Evolutionary conservation across 1,139 yeast genomes (phyloP), one percentile per base, ranked within the genome.

Genomic region (Candida sanyaensis): DNA sequence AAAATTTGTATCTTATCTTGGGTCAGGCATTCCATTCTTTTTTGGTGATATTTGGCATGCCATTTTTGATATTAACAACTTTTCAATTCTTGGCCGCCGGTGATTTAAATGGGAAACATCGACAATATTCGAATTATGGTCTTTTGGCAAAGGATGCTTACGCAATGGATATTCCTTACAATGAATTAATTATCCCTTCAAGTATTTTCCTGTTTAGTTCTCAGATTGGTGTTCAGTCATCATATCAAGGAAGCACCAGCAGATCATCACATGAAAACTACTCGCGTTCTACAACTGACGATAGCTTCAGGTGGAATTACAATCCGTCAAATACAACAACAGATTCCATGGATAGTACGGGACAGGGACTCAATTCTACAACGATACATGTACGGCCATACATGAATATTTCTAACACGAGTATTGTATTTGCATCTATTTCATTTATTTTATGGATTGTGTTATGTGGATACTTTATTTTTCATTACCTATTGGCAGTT

Each of bases 11-110:
- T 45, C 62, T 63, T 46, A 54, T 65, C 11, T 46, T 68, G 17
- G 82, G 83, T 2, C 63, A 68, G 29, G 46, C 66, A 1, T 51
- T 74, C 4, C 63, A 64, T 43, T 60, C 67, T 31, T 72, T 71
- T 47, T 58, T 77, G 53, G 54, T 61, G 29, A 51, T 67, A 2
- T 75, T 75, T 56, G 76, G 76, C 0, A 64, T 71, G 41, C 84
- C 85, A 2, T 75, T 79, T 45, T 62, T 80, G 46, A 64, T 77
- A 0, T 57, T 77, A 34, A 69, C 81, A 0, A 56, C 72, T 2
- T 77, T 64, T 51, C 62, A 76, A 55, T 68, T 78, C 58, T 52
- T 57, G 49, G 47, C 59, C 6, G 64, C 69, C 6, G 61, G 50
- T 8, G 52, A 52, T 27, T 38, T 54, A 9, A 55, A 53, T 41